These are phyloP conservation scores for Urtica urens DNA, from an alignment of 306 rosid genomes.

Conservation along the genomic window DNA sequence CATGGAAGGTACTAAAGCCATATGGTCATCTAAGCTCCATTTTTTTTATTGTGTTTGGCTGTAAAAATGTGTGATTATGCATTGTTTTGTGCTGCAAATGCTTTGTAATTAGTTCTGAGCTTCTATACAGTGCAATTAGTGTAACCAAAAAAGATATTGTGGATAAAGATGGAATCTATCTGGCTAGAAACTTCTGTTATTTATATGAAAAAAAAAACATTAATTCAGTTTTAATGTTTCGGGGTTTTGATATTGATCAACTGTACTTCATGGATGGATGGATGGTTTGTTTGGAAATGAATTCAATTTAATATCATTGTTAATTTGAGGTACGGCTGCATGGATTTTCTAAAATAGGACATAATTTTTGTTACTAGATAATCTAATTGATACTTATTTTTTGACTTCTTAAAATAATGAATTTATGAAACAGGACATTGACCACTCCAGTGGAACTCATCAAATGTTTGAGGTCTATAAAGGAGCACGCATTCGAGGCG, in stretches of 20 bases:
- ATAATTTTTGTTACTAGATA: no score
- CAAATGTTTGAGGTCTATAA: slow-evolving; percentile 76
- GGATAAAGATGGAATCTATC: neutral
- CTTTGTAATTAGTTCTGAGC: no score
- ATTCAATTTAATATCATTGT: neutral
- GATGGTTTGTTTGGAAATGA: neutral
- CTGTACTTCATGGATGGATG: neutral
- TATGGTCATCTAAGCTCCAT: neutral
- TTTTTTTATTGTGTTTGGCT: no score
- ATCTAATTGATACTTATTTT: no score
- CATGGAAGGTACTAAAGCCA: slow-evolving; percentile 63
- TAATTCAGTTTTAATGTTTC: neutral
- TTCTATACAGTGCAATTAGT: no score
- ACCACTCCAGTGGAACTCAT: slow-evolving; percentile 85
- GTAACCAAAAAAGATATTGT: neutral
- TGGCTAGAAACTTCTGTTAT: no score
- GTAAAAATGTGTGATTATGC: no score
- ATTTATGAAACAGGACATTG: slow-evolving; percentile 46
- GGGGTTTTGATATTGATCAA: neutral
- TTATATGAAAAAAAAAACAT: neutral
- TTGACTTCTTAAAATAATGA: no score
- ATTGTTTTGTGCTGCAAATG: no score
- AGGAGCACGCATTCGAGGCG: slow-evolving; percentile 63
- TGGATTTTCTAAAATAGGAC: no score
- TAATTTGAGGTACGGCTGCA: no score